Evolutionary conservation across 1,139 yeast species (phyloP).

Genomic region (Candida pseudoviswanathii): DNA sequence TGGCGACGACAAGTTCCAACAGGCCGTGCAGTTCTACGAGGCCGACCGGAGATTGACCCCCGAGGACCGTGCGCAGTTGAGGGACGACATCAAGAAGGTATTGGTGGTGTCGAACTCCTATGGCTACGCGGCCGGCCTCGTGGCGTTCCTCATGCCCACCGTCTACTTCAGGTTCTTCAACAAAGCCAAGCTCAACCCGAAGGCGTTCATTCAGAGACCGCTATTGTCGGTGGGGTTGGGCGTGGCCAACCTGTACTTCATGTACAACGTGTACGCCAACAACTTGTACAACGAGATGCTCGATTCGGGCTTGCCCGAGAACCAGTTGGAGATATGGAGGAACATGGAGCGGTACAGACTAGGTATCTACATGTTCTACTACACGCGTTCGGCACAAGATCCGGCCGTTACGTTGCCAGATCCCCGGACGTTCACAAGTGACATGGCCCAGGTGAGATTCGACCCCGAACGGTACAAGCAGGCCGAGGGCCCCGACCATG

Average conservation of each 20-base stretch:
- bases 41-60: constrained; percentile 40
- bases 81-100: constrained; percentile 32
- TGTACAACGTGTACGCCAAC: constrained; percentile 26
- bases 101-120: constrained; percentile 28
- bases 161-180: constrained; percentile 19
- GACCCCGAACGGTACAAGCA: constrained; percentile 10
- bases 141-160: constrained; percentile 32
- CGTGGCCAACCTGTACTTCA: constrained; percentile 25
- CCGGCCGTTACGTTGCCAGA: constrained; percentile 25
- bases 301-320: constrained; percentile 12
- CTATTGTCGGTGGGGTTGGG: constrained; percentile 38
- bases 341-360: constrained; percentile 41
- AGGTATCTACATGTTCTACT: constrained; percentile 40
- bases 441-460: constrained; percentile 2
- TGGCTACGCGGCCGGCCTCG: constrained; percentile 27
- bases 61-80: constrained; percentile 34
- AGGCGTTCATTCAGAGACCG: constrained; percentile 28
- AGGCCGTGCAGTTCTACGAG: constrained; percentile 43
- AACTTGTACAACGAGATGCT: constrained; percentile 24
- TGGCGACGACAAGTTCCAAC: constrained; percentile 31
- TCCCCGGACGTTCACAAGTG: constrained; percentile 7
- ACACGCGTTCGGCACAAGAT: constrained; percentile 34
- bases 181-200: too few species aligned
- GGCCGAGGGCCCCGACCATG: not conserved
- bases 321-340: constrained; percentile 33